Conservation (phyloP, 1,139 yeast species). For the Geotrichum australiense region DNA sequence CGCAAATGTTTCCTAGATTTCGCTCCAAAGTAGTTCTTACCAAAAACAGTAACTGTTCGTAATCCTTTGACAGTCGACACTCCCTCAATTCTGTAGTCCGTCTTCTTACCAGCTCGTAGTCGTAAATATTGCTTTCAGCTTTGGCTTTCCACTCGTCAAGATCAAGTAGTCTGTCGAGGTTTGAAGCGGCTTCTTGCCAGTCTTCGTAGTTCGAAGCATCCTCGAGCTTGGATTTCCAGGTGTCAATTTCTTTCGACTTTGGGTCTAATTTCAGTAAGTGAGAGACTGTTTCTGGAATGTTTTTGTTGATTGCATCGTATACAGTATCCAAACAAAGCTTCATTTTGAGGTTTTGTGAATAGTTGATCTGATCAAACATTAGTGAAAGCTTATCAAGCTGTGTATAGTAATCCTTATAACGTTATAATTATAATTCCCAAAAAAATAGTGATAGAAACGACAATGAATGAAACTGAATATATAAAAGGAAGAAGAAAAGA, state of each 20-base stretch:
- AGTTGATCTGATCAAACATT: too few species aligned
- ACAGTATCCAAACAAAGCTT: too few species aligned
- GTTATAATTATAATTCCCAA: too few species aligned
- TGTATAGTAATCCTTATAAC: too few species aligned
- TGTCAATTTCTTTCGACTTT: neutral
- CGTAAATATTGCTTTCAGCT: constrained; percentile 60
- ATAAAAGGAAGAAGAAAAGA: too few species aligned
- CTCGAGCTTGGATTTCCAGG: constrained; percentile 16
- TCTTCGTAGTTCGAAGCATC: constrained; percentile 52
- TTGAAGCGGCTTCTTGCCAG: constrained; percentile 60
- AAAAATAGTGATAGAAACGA: too few species aligned
- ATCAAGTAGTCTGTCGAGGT: constrained; percentile 58
- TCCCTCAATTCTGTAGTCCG: constrained; percentile 52
- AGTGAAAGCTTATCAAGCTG: too few species aligned
- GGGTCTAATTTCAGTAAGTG: neutral
- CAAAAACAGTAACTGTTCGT: constrained; percentile 55
- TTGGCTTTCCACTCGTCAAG: constrained; percentile 65
- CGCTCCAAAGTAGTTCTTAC: constrained; percentile 82
- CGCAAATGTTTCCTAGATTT: constrained; percentile 84
- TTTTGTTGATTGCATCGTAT: too few species aligned
- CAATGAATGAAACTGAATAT: too few species aligned
- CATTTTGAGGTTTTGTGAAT: too few species aligned
- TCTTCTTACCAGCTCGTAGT: constrained; percentile 52
- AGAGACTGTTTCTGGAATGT: too few species aligned
- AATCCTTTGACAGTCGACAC: constrained; percentile 55